phyloP scores from a whole-genome alignment of 2,329 filamentous ascomycete genomes.

The Scorias spongiosa region DNA sequence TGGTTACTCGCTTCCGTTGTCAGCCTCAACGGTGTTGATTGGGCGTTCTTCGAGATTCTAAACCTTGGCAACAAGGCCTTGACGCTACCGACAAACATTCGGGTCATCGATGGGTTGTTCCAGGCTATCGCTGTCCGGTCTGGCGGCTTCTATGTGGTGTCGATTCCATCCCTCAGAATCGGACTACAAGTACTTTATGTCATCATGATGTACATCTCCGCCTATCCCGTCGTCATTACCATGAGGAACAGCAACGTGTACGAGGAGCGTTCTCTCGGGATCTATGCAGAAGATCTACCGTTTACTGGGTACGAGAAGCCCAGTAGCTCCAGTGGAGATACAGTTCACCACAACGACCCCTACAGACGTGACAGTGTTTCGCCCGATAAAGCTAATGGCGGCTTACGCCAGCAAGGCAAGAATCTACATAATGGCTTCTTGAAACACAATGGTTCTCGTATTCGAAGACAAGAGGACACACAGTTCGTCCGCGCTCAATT shows the following conservation, averaged over 20 bases:
- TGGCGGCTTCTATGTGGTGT: constrained; percentile 36
- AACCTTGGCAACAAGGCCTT: constrained; percentile 41
- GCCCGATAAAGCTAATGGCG: constrained; percentile 15
- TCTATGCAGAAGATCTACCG: constrained; percentile 31
- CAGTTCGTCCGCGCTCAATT: constrained; percentile 29
- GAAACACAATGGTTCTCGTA: constrained; percentile 1
- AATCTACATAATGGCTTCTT: constrained; percentile 5
- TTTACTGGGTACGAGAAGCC: neutral
- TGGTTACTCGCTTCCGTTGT: constrained; percentile 37
- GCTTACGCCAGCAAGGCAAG: constrained; percentile 1
- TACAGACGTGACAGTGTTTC: neutral
- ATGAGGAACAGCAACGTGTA: constrained; percentile 47
- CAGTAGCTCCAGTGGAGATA: neutral
- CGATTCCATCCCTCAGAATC: constrained; percentile 33
- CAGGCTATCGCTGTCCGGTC: constrained; percentile 39
- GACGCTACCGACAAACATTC: constrained; percentile 29
- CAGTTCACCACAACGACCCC: neutral
- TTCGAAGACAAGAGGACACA: constrained; percentile 15
- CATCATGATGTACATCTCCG: constrained; percentile 52
- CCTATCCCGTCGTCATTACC: constrained; percentile 45
- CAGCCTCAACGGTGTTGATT: constrained; percentile 39
- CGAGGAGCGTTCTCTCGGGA: constrained; percentile 45
- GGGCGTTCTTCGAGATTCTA: constrained; percentile 35
- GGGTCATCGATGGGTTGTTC: constrained; percentile 43
- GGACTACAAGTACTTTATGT: constrained; percentile 43